Percentiles rank a stretch among this genome's conserved stretches.
Conservation (phyloP, 164 flowering plant genomes). For the Kalanchoe fedtschenkoi region DNA sequence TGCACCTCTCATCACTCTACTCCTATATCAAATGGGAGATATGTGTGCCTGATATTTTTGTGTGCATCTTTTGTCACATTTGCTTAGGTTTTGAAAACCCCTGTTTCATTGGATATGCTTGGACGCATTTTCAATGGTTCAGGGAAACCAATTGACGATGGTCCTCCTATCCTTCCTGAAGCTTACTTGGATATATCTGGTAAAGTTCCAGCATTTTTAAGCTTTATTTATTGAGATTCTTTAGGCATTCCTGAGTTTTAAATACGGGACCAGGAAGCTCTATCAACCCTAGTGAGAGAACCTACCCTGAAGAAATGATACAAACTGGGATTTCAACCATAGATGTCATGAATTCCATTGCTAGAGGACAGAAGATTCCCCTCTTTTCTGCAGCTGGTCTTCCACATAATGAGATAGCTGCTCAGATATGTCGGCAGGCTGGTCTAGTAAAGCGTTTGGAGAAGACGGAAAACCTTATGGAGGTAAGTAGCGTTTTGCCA, state of each 20-base stretch:
- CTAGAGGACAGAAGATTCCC: constrained; percentile 97
- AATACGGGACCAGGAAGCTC: constrained; percentile 60
- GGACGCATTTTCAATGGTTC: constrained; percentile 99
- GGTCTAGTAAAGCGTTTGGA: constrained; percentile 93
- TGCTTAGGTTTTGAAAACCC: constrained; percentile 85
- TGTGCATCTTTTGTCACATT: background rate
- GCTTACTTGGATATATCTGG: constrained; percentile 98
- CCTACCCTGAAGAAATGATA: constrained; percentile 99
- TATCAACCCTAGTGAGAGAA: constrained; percentile 96
- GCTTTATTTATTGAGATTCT: too few relatives aligned
- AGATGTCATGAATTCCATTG: constrained; percentile 98
- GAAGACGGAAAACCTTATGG: constrained; percentile 50
- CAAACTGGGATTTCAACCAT: constrained; percentile 97
- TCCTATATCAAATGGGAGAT: too few relatives aligned
- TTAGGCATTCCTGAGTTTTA: too few relatives aligned
- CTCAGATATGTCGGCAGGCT: constrained; percentile 98
- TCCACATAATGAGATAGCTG: constrained; percentile 98
- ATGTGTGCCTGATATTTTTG: too few relatives aligned
- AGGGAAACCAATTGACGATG: constrained; percentile 97
- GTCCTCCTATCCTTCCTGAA: constrained; percentile 94
- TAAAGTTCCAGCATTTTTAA: constrained; percentile 6
- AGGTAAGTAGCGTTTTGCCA: constrained; percentile 25
- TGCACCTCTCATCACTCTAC: too few relatives aligned
- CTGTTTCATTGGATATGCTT: constrained; percentile 95
- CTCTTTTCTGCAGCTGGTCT: constrained; percentile 99